A percentile compares a stretch with the other conserved stretches of the same genome.
phyloP scores from a whole-genome alignment of 176 grass and related monocot species.

The Ensete ventricosum region DNA sequence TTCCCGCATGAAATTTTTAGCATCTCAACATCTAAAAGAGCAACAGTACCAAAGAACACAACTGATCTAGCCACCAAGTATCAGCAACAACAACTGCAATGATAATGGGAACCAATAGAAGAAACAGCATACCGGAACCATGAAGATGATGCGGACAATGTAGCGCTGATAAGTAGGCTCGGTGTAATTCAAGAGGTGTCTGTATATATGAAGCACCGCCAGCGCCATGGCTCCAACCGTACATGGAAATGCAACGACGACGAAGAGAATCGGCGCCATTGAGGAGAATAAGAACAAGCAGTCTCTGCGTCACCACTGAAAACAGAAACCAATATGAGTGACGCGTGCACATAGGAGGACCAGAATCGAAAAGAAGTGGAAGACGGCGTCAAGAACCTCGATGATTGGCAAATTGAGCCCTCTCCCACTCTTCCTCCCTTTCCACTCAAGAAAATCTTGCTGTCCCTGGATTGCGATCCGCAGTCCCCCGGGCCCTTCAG shows the following conservation, averaged over 20 bases:
- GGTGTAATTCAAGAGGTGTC: conserved; percentile 78
- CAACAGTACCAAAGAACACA: not conserved
- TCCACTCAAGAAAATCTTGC: not conserved
- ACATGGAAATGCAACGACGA: conserved; percentile 73
- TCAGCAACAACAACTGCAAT: not conserved
- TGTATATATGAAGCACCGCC: conserved; percentile 71
- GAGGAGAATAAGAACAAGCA: not conserved
- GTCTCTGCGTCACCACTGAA: not conserved
- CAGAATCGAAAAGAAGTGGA: not conserved
- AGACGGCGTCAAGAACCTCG: not conserved
- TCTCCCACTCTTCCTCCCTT: no score
- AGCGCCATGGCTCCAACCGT: conserved; percentile 65
- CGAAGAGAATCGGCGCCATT: conserved; percentile 47
- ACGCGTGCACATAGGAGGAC: no score
- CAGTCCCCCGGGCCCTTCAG: not conserved
- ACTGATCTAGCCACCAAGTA: not conserved
- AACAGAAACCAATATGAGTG: not conserved
- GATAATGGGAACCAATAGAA: not conserved
- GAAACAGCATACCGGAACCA: conserved; percentile 48
- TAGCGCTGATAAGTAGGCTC: conserved; percentile 67
- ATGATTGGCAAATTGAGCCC: not conserved
- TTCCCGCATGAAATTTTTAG: not conserved
- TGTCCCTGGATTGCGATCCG: not conserved
- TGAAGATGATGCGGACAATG: conserved; percentile 81
- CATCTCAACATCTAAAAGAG: not conserved